Base-by-base conservation (phyloP, 163 green algal genomes). In the Chlorella variabilis region DNA sequence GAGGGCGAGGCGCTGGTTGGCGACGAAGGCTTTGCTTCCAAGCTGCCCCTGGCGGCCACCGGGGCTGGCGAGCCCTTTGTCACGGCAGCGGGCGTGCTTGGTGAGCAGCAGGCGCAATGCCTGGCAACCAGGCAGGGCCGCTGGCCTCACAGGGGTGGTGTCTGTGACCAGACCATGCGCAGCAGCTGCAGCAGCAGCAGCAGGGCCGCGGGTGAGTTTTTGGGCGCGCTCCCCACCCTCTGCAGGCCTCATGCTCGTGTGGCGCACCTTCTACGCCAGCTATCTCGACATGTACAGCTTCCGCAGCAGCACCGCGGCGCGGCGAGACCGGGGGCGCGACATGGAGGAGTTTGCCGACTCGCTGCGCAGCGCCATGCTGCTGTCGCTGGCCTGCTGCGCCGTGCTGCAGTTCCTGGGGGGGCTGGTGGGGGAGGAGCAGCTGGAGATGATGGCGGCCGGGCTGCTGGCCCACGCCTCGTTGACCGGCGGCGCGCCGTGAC, bases 41-140 rank as follows among this genome's bases (percentile, higher is more conserved):
- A 51, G 33, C 70, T 95, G 45, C 91, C 91, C 13, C 83, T 94
- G 7, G 91, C 91, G 36, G 91, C 91, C 42, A 81, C 54, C 23
- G 90, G 90, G 1, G 41, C 75, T 8, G 89, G 89, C 2, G 90
- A 95, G 81, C 91, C 90, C 0, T 90, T 94, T 70, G 84, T 76
- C 2, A 92, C 91, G 17, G 91, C 91, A 61, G 91, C 91, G 5
- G 87, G 85, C 1, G 78, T 95, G 68, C 76, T 94, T n/a, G 88
- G 66, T 77, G 66, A 27, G 66, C n/a, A n/a, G n/a, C n/a, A 66
- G 5, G 6, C 27, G 13, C 4, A 31, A 45, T 31, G 33, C 39
- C n/a, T n/a, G 3, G 9, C 67, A n/a, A n/a, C n/a, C n/a, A n/a
- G n/a, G n/a, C n/a, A n/a, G n/a, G n/a, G n/a, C 42, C 69, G 7